A percentile compares a stretch with the other conserved stretches of the same genome.
These are phyloP conservation scores for Lactifluus pinguis DNA, from an alignment of 768 basidiomycete genomes.

Conservation along the genomic window DNA sequence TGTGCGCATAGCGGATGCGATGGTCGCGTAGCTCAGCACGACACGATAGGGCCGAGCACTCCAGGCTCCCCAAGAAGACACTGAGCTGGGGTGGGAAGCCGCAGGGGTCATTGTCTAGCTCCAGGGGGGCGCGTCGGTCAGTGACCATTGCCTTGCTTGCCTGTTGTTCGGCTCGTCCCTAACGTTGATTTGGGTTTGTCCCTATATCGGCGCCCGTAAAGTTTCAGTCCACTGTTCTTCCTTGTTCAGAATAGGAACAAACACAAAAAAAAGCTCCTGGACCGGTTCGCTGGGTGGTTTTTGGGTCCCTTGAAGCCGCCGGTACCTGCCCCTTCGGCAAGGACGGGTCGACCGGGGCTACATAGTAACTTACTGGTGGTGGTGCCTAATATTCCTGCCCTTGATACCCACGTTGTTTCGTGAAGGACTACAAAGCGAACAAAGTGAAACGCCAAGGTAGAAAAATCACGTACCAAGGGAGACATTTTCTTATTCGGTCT, in stretches of 20 bases:
- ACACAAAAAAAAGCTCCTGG: background rate
- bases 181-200: too few relatives aligned
- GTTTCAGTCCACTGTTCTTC: conserved; percentile 16
- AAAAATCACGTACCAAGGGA: too few relatives aligned
- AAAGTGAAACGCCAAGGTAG: background rate
- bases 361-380: background rate
- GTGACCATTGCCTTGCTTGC: too few relatives aligned
- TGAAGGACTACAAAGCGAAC: background rate
- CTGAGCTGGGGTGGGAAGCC: too few relatives aligned
- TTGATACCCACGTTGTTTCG: background rate
- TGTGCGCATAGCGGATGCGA: too few relatives aligned
- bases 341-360: conserved; percentile 4
- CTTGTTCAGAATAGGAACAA: background rate
- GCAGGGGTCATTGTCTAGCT: too few relatives aligned
- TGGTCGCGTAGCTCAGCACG: too few relatives aligned
- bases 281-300: background rate
- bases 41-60: too few relatives aligned
- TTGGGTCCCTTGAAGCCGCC: background rate
- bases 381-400: background rate
- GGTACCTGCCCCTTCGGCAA: conserved; percentile 16
- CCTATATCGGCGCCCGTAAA: conserved; percentile 22
- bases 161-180: too few relatives aligned
- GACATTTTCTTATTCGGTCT: background rate
- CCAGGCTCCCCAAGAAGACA: too few relatives aligned
- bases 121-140: too few relatives aligned